Percentiles rank a stretch among this genome's conserved stretches.
These are phyloP conservation scores for Nakazawaea pomicola DNA, from an alignment of 805 yeast species.

Conservation along the genomic window DNA sequence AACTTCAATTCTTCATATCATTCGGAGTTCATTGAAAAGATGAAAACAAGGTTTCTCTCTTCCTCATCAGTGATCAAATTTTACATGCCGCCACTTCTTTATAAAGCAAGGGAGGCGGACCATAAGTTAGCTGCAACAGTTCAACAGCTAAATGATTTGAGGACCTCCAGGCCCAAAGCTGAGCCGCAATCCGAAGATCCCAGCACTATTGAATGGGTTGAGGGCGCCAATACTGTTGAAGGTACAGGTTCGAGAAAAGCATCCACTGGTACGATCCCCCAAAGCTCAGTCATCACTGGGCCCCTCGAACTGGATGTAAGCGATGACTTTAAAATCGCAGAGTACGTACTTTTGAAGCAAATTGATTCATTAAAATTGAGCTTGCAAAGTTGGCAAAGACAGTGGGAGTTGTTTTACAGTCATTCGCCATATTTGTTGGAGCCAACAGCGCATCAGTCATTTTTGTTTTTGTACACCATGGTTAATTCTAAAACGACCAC, in stretches of 20 bases:
- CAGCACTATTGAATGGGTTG: not conserved
- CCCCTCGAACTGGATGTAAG: too few species aligned
- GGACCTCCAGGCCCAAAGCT: not conserved
- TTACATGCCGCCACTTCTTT: constrained; percentile 60
- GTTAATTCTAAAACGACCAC: constrained; percentile 81
- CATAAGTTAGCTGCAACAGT: constrained; percentile 21
- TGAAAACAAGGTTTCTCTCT: constrained; percentile 56
- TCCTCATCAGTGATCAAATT: constrained; percentile 82
- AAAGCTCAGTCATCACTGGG: too few species aligned
- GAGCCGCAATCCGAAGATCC: constrained; percentile 13
- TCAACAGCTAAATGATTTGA: constrained; percentile 17
- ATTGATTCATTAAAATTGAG: constrained; percentile 25
- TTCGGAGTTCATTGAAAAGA: constrained; percentile 23
- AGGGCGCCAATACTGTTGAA: too few species aligned
- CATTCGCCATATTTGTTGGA: constrained; percentile 56
- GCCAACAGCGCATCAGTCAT: constrained; percentile 71
- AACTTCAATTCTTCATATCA: constrained; percentile 20
- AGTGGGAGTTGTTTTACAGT: constrained; percentile 62
- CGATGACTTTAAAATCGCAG: constrained; percentile 24
- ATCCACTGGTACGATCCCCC: too few species aligned
- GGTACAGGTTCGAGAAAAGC: too few species aligned
- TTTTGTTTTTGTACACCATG: constrained; percentile 74
- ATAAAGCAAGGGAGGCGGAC: constrained; percentile 51
- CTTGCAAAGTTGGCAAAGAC: constrained; percentile 39
- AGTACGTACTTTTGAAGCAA: constrained; percentile 22